Evolutionary conservation across 1,284 basidiomycete species (phyloP).

Genomic region (Heterobasidion parviporum): DNA sequence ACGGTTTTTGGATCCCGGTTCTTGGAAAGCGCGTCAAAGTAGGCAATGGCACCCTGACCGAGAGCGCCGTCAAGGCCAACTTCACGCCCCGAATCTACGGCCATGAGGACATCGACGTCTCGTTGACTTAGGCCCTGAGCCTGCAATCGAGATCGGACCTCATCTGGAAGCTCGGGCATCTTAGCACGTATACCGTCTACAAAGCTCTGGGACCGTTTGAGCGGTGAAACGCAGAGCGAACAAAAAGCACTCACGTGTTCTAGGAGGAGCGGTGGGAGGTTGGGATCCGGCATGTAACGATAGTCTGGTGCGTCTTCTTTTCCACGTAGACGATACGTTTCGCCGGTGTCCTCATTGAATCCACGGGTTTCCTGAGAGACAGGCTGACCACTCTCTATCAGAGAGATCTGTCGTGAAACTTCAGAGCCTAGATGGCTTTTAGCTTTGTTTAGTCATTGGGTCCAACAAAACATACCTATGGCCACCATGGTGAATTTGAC

Average conservation of each 20-base stretch:
- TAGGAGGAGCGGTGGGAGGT: conserved; percentile 76
- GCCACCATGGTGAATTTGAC: conserved; percentile 82
- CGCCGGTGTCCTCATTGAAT: conserved; percentile 76
- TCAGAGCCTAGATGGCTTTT: conserved; percentile 46
- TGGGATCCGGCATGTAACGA: conserved; percentile 97
- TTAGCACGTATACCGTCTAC: conserved; percentile 43
- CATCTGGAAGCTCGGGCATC: conserved; percentile 78
- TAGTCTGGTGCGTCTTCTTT: conserved; percentile 97
- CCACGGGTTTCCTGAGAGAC: conserved; percentile 87
- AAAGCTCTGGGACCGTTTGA: conserved; percentile 38
- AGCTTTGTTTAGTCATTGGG: background rate
- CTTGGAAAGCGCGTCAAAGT: conserved; percentile 64
- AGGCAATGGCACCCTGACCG: conserved; percentile 49
- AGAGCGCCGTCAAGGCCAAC: conserved; percentile 54
- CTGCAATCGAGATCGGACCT: conserved; percentile 53
- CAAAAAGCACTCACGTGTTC: conserved; percentile 35
- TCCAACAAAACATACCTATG: conserved; percentile 58
- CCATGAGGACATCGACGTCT: conserved; percentile 70
- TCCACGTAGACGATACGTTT: conserved; percentile 77
- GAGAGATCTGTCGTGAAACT: conserved; percentile 59
- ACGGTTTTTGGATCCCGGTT: conserved; percentile 62
- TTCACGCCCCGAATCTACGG: conserved; percentile 59
- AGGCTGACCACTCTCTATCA: conserved; percentile 38
- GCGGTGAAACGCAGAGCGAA: background rate
- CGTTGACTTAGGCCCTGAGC: conserved; percentile 45